Evolutionary conservation across 179 eudicot genomes (phyloP).

Genomic region (Beta corolliflora): DNA sequence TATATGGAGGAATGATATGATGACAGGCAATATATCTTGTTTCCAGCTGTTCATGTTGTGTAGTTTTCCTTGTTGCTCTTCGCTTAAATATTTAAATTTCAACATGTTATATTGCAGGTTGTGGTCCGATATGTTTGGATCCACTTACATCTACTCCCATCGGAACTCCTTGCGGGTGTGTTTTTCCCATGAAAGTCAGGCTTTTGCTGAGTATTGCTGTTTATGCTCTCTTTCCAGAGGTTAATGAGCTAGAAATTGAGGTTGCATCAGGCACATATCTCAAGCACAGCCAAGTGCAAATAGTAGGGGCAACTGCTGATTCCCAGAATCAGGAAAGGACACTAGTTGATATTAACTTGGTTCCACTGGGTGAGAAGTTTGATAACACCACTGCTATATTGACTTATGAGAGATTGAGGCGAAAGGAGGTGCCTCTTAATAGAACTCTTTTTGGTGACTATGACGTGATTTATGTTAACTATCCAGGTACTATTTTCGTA

Average conservation of each 20-base stretch:
- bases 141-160: constrained; percentile 73
- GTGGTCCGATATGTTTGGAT: constrained; percentile 83
- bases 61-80: background rate
- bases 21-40: background rate
- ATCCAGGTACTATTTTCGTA: constrained; percentile 64
- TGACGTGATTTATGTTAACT: constrained; percentile 60
- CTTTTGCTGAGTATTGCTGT: constrained; percentile 75
- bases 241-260: constrained; percentile 75
- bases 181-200: constrained; percentile 81
- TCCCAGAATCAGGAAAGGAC: constrained; percentile 68
- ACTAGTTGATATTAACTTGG: constrained; percentile 79
- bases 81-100: constrained; percentile 1
- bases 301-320: constrained; percentile 96
- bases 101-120: constrained; percentile 49
- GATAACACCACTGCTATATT: constrained; percentile 85
- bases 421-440: constrained; percentile 76
- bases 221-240: constrained; percentile 71
- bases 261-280: constrained; percentile 87
- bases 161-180: constrained; percentile 92
- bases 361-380: constrained; percentile 86
- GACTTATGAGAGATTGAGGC: constrained; percentile 69
- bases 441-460: constrained; percentile 82
- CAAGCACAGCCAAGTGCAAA: constrained; percentile 74
- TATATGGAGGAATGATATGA: background rate
- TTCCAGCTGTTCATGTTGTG: background rate